Conservation (phyloP, 176 grass and related monocot species). For the Musa itinerans region DNA sequence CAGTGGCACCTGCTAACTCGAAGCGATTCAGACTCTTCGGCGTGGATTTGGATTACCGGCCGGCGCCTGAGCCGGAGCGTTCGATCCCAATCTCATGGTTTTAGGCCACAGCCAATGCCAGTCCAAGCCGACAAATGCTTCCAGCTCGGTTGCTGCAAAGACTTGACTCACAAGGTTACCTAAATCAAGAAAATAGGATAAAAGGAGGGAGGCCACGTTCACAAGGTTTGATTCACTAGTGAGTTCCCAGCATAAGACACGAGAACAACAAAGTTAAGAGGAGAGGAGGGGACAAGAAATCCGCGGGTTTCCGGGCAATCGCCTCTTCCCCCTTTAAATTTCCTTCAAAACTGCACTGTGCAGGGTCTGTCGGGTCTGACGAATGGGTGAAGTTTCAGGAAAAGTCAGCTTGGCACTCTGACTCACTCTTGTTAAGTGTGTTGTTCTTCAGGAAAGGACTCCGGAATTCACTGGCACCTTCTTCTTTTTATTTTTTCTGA, state of each 20-base stretch:
- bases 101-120: background rate
- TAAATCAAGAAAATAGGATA: too few relatives aligned
- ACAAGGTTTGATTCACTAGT: background rate
- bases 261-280: background rate
- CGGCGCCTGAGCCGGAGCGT: background rate
- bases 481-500: too few relatives aligned
- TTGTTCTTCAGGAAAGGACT: too few relatives aligned
- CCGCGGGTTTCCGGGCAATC: conserved; percentile 14
- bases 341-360: background rate
- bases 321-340: background rate
- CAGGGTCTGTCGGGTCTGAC: conserved; percentile 2
- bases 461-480: too few relatives aligned
- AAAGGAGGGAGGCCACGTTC: background rate
- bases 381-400: conserved; percentile 5
- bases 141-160: background rate
- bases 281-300: background rate
- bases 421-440: too few relatives aligned
- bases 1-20: background rate
- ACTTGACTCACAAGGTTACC: too few relatives aligned
- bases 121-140: background rate
- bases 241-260: too few relatives aligned
- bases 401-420: background rate
- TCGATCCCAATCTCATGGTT: background rate
- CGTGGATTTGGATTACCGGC: background rate
- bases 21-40: conserved; percentile 14